phyloP scores from a whole-genome alignment of 202 grass and related monocot species.

The Setaria viridis region DNA sequence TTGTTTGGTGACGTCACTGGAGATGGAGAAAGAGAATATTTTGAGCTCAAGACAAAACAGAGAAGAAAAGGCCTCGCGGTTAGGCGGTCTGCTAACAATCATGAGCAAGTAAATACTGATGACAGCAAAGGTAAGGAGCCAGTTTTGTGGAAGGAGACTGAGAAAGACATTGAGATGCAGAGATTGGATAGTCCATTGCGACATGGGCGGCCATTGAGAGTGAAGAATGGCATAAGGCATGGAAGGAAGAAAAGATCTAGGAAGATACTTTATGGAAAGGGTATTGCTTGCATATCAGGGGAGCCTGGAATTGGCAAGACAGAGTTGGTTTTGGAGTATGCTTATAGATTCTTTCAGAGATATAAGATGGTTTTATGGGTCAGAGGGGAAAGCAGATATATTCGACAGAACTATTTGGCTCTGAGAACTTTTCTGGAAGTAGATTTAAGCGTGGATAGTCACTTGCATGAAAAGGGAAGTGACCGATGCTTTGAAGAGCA shows the following conservation, averaged over 20 bases:
- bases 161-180: slow-evolving; percentile 97
- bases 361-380: slow-evolving; percentile 98
- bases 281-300: slow-evolving; percentile 94
- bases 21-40: slow-evolving; percentile 92
- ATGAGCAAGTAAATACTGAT: slow-evolving; percentile 61
- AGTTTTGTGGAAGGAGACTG: slow-evolving; percentile 90
- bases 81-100: slow-evolving; percentile 51
- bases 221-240: slow-evolving; percentile 58
- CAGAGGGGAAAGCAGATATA: slow-evolving; percentile 87
- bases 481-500: slow-evolving; percentile 94
- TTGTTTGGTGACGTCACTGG: slow-evolving; percentile 94
- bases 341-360: slow-evolving; percentile 83
- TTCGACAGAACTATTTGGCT: slow-evolving; percentile 88
- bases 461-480: slow-evolving; percentile 79
- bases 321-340: slow-evolving; percentile 92
- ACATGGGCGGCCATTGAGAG: slow-evolving; percentile 52
- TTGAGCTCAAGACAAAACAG: slow-evolving; percentile 84
- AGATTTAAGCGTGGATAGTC: slow-evolving; percentile 64
- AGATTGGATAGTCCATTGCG: slow-evolving; percentile 56
- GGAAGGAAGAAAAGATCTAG: slow-evolving; percentile 66
- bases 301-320: slow-evolving; percentile 98
- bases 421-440: slow-evolving; percentile 75
- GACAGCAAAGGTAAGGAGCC: slow-evolving; percentile 83
- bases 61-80: slow-evolving; percentile 57
- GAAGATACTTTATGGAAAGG: slow-evolving; percentile 98